Conservation (phyloP, 2,329 filamentous ascomycete genomes). For the Fusarium bactridioides region DNA sequence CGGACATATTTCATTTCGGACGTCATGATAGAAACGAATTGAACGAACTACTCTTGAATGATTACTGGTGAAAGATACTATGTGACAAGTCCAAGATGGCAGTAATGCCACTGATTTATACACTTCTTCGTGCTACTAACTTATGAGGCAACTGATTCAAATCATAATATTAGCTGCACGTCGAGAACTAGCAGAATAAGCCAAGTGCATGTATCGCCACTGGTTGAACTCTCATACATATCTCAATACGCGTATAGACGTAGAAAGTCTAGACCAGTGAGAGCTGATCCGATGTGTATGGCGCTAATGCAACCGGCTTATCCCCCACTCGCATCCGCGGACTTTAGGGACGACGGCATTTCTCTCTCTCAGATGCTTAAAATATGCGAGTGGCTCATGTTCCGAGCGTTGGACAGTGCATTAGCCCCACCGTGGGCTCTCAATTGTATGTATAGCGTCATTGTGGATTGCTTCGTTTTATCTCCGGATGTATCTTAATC, state of each 20-base stretch:
- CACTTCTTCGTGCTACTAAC: accelerated
- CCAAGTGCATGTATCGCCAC: neutral
- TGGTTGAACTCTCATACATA: neutral
- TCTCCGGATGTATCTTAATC: neutral
- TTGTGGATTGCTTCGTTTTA: neutral
- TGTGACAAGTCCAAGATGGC: accelerated
- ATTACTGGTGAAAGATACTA: neutral
- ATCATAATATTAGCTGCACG: accelerated
- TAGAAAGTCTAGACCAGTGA: neutral
- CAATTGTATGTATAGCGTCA: neutral
- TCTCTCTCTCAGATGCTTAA: too few relatives aligned
- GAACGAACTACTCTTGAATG: accelerated
- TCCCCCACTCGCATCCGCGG: neutral
- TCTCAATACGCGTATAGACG: neutral
- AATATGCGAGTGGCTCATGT: neutral
- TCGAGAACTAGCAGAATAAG: neutral
- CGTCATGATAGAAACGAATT: neutral
- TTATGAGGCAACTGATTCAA: accelerated
- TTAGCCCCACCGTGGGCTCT: neutral
- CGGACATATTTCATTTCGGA: neutral
- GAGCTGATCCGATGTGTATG: neutral
- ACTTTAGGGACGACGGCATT: neutral
- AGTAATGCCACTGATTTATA: neutral
- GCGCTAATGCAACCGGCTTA: neutral
- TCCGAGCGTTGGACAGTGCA: neutral